Conservation (phyloP, 495 filamentous ascomycete genomes). For the Neurospora sp. region DNA sequence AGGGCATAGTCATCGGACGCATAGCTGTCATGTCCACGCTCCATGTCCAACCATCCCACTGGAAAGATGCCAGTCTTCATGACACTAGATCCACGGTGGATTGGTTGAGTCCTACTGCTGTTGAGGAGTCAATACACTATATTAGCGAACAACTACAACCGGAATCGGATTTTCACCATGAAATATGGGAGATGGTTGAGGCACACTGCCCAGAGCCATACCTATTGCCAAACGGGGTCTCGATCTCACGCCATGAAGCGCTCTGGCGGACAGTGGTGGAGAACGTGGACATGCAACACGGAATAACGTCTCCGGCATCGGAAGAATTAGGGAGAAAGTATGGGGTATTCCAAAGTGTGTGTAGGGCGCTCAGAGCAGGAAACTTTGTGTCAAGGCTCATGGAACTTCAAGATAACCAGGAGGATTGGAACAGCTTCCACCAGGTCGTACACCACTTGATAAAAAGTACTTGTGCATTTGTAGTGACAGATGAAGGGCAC, state of each 20-base stretch:
- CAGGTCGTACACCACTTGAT: rapidly evolving
- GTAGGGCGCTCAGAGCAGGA: neutral
- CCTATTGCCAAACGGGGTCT: neutral
- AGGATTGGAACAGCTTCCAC: neutral
- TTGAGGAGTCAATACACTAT: too few relatives aligned
- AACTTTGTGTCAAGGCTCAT: neutral
- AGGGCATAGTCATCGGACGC: neutral
- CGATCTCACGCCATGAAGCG: neutral
- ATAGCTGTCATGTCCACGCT: neutral
- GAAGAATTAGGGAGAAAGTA: neutral
- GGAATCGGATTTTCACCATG: neutral
- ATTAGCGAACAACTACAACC: neutral
- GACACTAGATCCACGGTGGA: too few relatives aligned
- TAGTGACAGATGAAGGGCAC: neutral
- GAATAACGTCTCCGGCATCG: neutral
- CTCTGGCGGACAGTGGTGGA: neutral
- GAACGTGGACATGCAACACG: neutral
- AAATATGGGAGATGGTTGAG: neutral
- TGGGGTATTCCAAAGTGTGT: neutral
- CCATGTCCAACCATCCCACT: neutral
- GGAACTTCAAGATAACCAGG: neutral
- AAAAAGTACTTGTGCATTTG: neutral
- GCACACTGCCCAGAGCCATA: neutral
- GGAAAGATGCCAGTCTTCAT: too few relatives aligned
- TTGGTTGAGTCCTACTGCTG: too few relatives aligned